Base-by-base conservation (phyloP, 768 basidiomycete genomes). In the Amanita thiersii region DNA sequence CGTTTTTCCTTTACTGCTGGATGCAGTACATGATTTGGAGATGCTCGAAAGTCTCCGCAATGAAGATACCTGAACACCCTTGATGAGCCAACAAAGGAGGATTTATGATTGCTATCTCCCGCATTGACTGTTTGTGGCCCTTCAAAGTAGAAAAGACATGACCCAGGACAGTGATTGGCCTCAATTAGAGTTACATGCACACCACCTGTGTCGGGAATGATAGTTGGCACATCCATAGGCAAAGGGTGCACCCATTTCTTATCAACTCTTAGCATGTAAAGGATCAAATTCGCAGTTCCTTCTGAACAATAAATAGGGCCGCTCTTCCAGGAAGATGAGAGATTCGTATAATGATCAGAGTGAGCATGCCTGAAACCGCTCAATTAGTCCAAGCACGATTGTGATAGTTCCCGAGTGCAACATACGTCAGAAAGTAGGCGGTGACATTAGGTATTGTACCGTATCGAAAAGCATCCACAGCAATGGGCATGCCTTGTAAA, bases 101-200 rank as follows among this genome's bases (percentile, higher is more conserved):
- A 86, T 46, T 73, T 79, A 67, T 79, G 86, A 3, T 65, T 62
- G 43, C 82, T 86, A 56, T 94, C 91, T 0, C 92, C 93, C 0
- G 90, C 88, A 56, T 94, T 70, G 40, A 84, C 65, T 0, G 92
- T 97, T 57, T 97, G 93, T 30, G 62, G 73, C 4, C 96, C 94
- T 62, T 97, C 90, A 52, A 92, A 98, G 24, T 94, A 70, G 62
- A 97, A 98, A 18, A 99, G 66, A 45, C 81, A 89, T 2, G 92
- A 96, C 3, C 96, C 96, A 4, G 96, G 96, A 59, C 94, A 97
- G 55, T 98, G 96, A 57, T 99, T 98, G 7, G 94, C 96, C 53
- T 96, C 89, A n/a, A 99, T 90, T 29, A 93, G 75, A 1, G 91
- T 97, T 3, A 97, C 93, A 26, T 64, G 68, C 25, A 97, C 88